A percentile compares a stretch with the other conserved stretches of the same genome.
Conservation (phyloP, 331 rosid species). For the Quercus tomentella region DNA sequence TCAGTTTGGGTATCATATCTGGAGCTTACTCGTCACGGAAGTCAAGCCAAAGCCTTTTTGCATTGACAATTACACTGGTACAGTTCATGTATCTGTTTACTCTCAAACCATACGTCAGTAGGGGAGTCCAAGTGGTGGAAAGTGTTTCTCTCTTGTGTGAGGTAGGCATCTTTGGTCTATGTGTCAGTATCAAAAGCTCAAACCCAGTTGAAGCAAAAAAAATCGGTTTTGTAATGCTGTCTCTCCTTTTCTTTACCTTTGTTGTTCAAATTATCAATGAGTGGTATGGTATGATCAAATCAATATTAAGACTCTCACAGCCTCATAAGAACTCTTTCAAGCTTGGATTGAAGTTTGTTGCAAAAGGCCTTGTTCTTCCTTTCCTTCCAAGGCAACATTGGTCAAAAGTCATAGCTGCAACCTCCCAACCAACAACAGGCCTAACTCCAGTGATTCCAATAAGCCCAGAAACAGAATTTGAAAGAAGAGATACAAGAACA, state of each 20-base stretch:
- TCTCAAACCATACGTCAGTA: conserved; percentile 50
- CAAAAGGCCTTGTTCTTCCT: conserved; percentile 53
- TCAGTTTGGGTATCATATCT: conserved; percentile 51
- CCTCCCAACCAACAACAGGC: conserved; percentile 32
- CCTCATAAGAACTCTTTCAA: conserved; percentile 39
- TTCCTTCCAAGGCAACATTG: conserved; percentile 56
- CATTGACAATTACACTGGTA: conserved; percentile 41
- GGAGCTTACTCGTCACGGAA: conserved; percentile 41
- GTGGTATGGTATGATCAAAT: conserved; percentile 48
- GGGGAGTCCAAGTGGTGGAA: conserved; percentile 52
- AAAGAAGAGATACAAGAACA: conserved; percentile 28
- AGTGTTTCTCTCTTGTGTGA: conserved; percentile 54
- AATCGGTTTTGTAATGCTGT: conserved; percentile 32
- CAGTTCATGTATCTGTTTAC: conserved; percentile 44
- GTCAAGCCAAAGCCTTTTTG: conserved; percentile 43
- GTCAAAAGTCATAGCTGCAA: conserved; percentile 25
- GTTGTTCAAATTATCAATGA: conserved; percentile 46
- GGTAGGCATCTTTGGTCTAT: conserved; percentile 35
- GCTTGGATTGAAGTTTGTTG: conserved; percentile 43
- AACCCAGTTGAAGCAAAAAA: conserved; percentile 20
- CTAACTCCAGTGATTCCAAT: conserved; percentile 27
- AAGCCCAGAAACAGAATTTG: conserved; percentile 30
- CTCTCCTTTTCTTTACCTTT: conserved; percentile 42
- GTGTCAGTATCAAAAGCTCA: conserved; percentile 21
- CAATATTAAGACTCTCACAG: conserved; percentile 37